Evolutionary conservation across 2,329 filamentous ascomycete genomes (phyloP), one percentile per base, ranked within the genome.

Genomic region (Conoideocrella luteorostrata): DNA sequence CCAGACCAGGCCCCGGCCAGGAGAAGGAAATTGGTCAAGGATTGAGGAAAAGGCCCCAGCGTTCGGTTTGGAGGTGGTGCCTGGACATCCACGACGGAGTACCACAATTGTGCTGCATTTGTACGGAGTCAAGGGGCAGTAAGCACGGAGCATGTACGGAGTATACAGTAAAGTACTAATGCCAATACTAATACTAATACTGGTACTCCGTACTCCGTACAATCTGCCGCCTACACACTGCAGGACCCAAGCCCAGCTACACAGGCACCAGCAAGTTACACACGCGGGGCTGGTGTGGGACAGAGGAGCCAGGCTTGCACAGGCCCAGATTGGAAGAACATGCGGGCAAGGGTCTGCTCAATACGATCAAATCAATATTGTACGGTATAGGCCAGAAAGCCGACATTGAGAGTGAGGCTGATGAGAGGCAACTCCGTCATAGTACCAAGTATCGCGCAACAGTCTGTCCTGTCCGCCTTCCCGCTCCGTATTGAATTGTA

Each of bases 11-110:
- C n/a, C n/a, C n/a, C n/a, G n/a, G n/a, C 18, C 32, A 26, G 30
- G 23, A 7, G n/a, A 42, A 38, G 45, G 45, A 44, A 47, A 47
- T 47, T 45, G 36, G n/a, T 28, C 38, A 44, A 32, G 45, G 34
- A 38, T 20, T 30, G 39, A 22, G 42, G 35, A 20, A 15, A 26
- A 24, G 45, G 45, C 32, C 45, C 45, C 41, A 47, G 45, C 45
- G 45, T 26, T 47, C 40, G 41, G 32, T 36, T 40, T 26, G 17
- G 26, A 13, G 7, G 43, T 30, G 36, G 20, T 36, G 43, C 30
- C 43, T 13, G 22, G 13, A 17, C 24, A n/a, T 11, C 20, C n/a
- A n/a, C n/a, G n/a, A n/a, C n/a, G n/a, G n/a, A n/a, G n/a, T n/a
- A n/a, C n/a, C n/a, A n/a, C n/a, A n/a, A n/a, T n/a, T n/a, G n/a